phyloP scores from a whole-genome alignment of 768 basidiomycete genomes.

The Daedalea quercina region DNA sequence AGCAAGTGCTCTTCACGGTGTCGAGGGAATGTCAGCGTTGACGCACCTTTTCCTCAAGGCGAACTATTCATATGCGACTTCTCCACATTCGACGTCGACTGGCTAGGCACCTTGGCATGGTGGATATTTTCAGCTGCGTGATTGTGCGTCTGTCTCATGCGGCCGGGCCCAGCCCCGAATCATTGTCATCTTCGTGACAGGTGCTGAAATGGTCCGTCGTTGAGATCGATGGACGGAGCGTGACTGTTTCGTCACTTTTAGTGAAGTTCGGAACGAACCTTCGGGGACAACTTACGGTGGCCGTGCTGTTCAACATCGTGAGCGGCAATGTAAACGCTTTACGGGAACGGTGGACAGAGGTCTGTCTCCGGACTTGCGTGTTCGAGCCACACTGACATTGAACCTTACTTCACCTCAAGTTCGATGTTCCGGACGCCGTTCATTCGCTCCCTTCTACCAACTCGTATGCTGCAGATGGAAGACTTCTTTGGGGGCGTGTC shows the following conservation, averaged over 20 bases:
- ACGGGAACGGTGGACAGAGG: slow-evolving; percentile 92
- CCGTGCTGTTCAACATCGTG: slow-evolving; percentile 95
- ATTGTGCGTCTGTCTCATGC: slow-evolving; percentile 90
- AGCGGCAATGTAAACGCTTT: slow-evolving; percentile 93
- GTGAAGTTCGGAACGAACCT: slow-evolving; percentile 94
- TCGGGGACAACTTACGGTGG: slow-evolving; percentile 92
- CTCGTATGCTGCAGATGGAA: slow-evolving; percentile 92
- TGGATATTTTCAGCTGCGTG: slow-evolving; percentile 95
- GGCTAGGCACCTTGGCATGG: slow-evolving; percentile 81
- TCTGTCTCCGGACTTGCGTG: slow-evolving; percentile 24
- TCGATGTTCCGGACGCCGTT: slow-evolving; percentile 97
- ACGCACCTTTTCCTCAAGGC: slow-evolving; percentile 30
- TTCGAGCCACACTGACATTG: background rate
- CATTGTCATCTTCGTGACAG: slow-evolving; percentile 53
- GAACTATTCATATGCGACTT: slow-evolving; percentile 76
- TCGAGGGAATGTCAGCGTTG: background rate
- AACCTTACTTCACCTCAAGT: slow-evolving; percentile 63
- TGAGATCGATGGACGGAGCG: slow-evolving; percentile 80
- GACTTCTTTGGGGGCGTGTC: slow-evolving; percentile 95
- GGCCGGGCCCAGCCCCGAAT: slow-evolving; percentile 77
- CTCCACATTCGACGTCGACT: slow-evolving; percentile 77
- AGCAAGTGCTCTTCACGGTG: slow-evolving; percentile 72
- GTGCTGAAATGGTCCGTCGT: slow-evolving; percentile 85
- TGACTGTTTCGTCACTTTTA: slow-evolving; percentile 89
- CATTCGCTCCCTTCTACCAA: slow-evolving; percentile 88